Evolutionary conservation across 768 basidiomycete species (phyloP).

Genomic region (Pleurotus cornucopiae): DNA sequence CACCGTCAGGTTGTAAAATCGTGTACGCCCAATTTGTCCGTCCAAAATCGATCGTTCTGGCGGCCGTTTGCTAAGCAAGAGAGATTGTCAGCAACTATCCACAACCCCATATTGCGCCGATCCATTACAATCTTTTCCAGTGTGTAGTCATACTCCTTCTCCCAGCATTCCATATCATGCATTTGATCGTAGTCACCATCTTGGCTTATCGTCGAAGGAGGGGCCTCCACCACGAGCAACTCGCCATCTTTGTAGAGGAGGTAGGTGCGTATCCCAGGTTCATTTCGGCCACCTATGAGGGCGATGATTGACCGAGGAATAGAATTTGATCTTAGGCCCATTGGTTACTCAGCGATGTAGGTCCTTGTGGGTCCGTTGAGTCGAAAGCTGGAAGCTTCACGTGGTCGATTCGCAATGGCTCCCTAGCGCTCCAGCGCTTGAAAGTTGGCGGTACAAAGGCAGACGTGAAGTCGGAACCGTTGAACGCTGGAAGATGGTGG

Average conservation of each 20-base stretch:
- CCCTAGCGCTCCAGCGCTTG: too few species aligned
- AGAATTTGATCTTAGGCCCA: conserved; percentile 1
- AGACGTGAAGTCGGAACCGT: too few species aligned
- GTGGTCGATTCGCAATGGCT: too few species aligned
- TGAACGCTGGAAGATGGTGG: too few species aligned
- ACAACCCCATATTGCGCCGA: not conserved
- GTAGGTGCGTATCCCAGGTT: conserved; percentile 8
- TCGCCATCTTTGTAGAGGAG: conserved; percentile 10
- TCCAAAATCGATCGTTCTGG: conserved; percentile 27
- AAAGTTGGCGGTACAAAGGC: too few species aligned
- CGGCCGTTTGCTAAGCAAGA: conserved; percentile 20
- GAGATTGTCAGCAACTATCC: not conserved
- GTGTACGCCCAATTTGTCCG: conserved; percentile 33
- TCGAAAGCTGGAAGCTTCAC: not conserved
- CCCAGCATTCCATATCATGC: not conserved
- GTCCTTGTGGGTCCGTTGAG: conserved; percentile 9
- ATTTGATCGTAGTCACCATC: not conserved
- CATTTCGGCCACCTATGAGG: conserved; percentile 9
- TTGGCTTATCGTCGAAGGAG: conserved; percentile 4
- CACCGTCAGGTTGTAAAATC: conserved; percentile 18
- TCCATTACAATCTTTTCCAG: conserved; percentile 3
- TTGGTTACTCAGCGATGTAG: conserved; percentile 9
- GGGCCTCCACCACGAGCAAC: conserved; percentile 8
- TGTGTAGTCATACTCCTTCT: conserved; percentile 6
- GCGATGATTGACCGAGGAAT: conserved; percentile 8